Percentiles rank a stretch among this genome's conserved stretches.
These are phyloP conservation scores for Myxozyma vanderwaltii DNA, from an alignment of 805 yeast genomes.

Conservation along the genomic window DNA sequence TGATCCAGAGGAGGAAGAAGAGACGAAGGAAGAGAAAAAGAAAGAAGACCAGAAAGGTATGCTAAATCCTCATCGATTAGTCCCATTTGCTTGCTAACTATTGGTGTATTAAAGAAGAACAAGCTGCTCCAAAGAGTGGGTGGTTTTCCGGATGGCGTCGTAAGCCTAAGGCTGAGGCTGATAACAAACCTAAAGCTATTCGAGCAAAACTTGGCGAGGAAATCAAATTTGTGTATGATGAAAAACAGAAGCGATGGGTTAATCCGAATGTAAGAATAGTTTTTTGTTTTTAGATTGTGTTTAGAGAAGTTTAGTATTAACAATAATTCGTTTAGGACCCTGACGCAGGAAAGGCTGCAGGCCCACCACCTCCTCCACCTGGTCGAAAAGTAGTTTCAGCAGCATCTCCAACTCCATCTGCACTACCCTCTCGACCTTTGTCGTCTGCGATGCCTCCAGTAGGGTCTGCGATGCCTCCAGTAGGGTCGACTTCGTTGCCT, in stretches of 20 bases:
- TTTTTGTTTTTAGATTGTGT: too few species aligned
- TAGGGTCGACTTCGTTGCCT: conserved; percentile 8
- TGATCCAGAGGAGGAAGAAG: conserved; percentile 45
- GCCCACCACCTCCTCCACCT: conserved; percentile 31
- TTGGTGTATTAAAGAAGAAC: background rate
- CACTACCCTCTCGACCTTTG: background rate
- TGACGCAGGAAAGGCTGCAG: conserved; percentile 21
- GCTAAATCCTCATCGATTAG: too few species aligned
- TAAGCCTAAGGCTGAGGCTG: conserved; percentile 47
- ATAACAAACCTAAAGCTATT: conserved; percentile 66
- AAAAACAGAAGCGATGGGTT: conserved; percentile 83
- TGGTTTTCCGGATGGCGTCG: conserved; percentile 64
- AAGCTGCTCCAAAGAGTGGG: conserved; percentile 43
- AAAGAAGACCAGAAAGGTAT: conserved; percentile 36
- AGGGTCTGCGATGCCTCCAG: conserved; percentile 13
- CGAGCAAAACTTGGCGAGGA: conserved; percentile 85
- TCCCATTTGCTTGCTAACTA: background rate
- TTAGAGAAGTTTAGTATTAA: too few species aligned
- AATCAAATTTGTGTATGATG: conserved; percentile 75
- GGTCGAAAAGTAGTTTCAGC: conserved; percentile 12
- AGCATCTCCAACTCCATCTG: conserved; percentile 3
- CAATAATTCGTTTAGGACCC: too few species aligned
- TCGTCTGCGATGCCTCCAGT: conserved; percentile 10
- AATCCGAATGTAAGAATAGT: conserved; percentile 58
- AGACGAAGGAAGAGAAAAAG: conserved; percentile 45